Evolutionary conservation across 2,329 filamentous ascomycete genomes (phyloP), one percentile per base, ranked within the genome.

Genomic region (Dothistroma septosporum): DNA sequence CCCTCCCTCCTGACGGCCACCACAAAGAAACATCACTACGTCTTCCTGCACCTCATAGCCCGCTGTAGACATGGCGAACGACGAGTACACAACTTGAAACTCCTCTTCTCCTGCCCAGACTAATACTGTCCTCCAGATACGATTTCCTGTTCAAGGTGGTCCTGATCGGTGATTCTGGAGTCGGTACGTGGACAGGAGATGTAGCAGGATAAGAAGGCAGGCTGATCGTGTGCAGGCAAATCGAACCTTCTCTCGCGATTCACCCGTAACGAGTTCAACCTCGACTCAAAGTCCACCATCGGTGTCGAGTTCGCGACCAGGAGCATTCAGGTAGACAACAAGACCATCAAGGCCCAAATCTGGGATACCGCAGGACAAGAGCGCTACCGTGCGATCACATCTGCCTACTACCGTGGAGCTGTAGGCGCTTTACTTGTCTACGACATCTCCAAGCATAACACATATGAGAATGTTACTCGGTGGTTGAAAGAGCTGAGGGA

Each of bases 361-460:
- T 99, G 95, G 94, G 94, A 99, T 83, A 99, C 94, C 61, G 94
- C 94, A 69, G 94, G 94, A 70, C 94, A 99, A 82, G 94, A 99
- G 81, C 89, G 94, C 77, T 99, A 97, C 83, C 91, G 95, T 76
- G 94, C 94, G 77, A 99, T 99, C 78, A 99, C 94, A 71, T 97
- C 94, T 62, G 94, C 94, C 70, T 99, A 99, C 66, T 99, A 99
- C 81, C 90, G 94, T 73, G 95, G 94, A 73, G 95, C 94, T 58
- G 94, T 99, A 60, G 94, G 94, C 72, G 94, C 94, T 66, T 87
- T 99, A 63, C 90, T 99, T 67, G 94, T 99, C 74, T 99, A 99
- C 77, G 94, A 67, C 46, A 65, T 67, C 55, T 63, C 60, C 35
- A 67, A 67, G 60, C 62, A 65, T 58, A 64, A 67, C 58, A 67